Conservation (phyloP, 805 yeast genomes). For the Saturnispora mendoncae region DNA sequence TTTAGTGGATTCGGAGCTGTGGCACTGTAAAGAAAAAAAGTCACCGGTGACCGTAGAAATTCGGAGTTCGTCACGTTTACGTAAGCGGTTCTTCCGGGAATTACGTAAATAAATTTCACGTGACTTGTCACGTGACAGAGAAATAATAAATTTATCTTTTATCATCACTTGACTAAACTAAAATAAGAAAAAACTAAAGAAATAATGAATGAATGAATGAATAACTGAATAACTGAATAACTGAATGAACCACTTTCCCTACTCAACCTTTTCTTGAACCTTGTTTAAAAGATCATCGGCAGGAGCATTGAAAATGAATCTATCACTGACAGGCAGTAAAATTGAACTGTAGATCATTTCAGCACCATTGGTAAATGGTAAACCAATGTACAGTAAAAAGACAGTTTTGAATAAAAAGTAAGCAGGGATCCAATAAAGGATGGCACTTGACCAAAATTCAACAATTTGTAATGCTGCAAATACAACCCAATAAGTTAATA, state of each 20-base stretch:
- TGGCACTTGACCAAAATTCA: constrained; percentile 93
- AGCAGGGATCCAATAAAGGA: constrained; percentile 92
- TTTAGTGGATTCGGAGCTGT: too few relatives aligned
- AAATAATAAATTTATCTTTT: too few relatives aligned
- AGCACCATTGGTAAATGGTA: constrained; percentile 88
- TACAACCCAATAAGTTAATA: constrained; percentile 97
- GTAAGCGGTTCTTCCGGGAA: too few relatives aligned
- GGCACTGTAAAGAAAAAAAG: too few relatives aligned
- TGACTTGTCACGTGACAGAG: too few relatives aligned
- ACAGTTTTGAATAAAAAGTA: constrained; percentile 91
- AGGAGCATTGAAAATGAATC: constrained; percentile 29
- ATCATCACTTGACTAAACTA: too few relatives aligned
- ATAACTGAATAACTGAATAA: neutral
- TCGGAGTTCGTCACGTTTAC: too few relatives aligned
- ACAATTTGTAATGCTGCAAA: constrained; percentile 83
- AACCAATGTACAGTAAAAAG: constrained; percentile 76
- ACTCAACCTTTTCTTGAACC: constrained; percentile 40
- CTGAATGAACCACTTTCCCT: constrained; percentile 1
- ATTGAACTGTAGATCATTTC: constrained; percentile 52
- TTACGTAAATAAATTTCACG: too few relatives aligned
- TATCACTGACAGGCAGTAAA: constrained; percentile 57
- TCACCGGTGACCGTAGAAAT: too few relatives aligned
- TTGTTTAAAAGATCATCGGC: constrained; percentile 33
- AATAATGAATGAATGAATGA: too few relatives aligned
- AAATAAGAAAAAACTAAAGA: too few relatives aligned